Evolutionary conservation across 768 basidiomycete species (phyloP), one percentile per base, ranked within the genome.

Genomic region (Asterophora parasitica): DNA sequence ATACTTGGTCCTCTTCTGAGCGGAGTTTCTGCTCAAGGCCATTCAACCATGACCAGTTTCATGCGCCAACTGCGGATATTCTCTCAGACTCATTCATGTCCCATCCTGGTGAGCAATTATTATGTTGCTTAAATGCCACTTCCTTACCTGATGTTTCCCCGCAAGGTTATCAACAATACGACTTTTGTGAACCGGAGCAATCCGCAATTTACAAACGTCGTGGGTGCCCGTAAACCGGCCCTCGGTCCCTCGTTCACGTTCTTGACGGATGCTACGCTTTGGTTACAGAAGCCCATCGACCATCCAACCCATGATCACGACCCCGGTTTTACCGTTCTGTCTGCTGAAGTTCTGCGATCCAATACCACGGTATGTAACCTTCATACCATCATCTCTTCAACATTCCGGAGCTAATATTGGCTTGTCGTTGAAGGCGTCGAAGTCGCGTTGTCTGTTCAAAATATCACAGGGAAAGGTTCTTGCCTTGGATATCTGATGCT

Each of bases 201-300:
- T 49, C 53, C 47, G 13, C 42, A 50, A 33, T 23, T 51, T 40
- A 44, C 42, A 53, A 16, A 50, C 45, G 5, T 73, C 46, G 20
- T 46, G 9, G 42, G 52, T 19, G 66, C 61, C 7, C 70, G 78
- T 48, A 88, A 85, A 57, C 86, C 87, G 4, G 84, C 85, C 0
- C 69, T 91, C 11, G 88, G 88, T 0, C 81, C 87, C 1, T 83
- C 86, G 1, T 91, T 90, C 51, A 70, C 82, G 6, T 85, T 78
- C 61, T 64, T 88, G 61, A 77, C 81, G 1, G 88, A 90, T 56
- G 79, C 77, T 12, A 85, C 83, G 0, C 54, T 91, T n/a, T 90
- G 87, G 87, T 67, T 88, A 8, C 69, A 75, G 8, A 64, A 55
- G 27, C 55, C 52, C 2, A 46, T 53, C 8, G 56, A 52, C 27